phyloP scores from a whole-genome alignment of 2,329 filamentous ascomycete species.

The Myriangium duriaei region DNA sequence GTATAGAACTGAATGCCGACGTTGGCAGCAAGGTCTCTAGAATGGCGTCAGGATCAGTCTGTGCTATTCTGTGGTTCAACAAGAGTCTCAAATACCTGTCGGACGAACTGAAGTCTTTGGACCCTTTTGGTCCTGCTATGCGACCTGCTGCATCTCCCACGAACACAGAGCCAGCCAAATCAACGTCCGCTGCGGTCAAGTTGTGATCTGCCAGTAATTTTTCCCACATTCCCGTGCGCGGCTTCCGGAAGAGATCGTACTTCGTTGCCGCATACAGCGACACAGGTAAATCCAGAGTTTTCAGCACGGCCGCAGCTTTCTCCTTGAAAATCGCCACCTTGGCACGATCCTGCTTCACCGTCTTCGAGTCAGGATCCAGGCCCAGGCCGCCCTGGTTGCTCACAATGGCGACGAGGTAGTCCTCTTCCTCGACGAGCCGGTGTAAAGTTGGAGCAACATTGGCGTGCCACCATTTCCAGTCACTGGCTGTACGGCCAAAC shows the following conservation, averaged over 20 bases:
- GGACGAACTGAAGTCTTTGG: slow-evolving; percentile 46
- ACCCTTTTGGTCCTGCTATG: slow-evolving; percentile 28
- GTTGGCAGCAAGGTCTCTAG: slow-evolving; percentile 76
- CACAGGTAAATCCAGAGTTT: slow-evolving; percentile 60
- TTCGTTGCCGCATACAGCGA: slow-evolving; percentile 77
- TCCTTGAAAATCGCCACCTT: slow-evolving; percentile 56
- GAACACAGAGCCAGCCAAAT: slow-evolving; percentile 63
- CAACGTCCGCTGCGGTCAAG: slow-evolving; percentile 41
- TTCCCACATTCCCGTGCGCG: slow-evolving; percentile 78
- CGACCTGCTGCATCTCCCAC: slow-evolving; percentile 69
- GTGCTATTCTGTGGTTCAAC: neutral
- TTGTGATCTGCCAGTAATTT: slow-evolving; percentile 44
- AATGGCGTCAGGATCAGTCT: neutral
- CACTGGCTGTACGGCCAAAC: slow-evolving; percentile 55
- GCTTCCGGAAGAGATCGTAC: slow-evolving; percentile 75
- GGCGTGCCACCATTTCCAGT: slow-evolving; percentile 92
- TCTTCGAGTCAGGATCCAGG: slow-evolving; percentile 57
- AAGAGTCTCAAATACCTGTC: slow-evolving; percentile 37
- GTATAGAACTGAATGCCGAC: slow-evolving; percentile 69
- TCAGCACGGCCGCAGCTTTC: slow-evolving; percentile 59
- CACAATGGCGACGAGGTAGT: slow-evolving; percentile 64
- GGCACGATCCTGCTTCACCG: slow-evolving; percentile 48
- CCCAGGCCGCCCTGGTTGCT: slow-evolving; percentile 80
- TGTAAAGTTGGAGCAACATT: slow-evolving; percentile 56
- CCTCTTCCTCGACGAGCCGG: slow-evolving; percentile 60